phyloP scores from a whole-genome alignment of 345 rosid species.

The Schrenkiella parvula region DNA sequence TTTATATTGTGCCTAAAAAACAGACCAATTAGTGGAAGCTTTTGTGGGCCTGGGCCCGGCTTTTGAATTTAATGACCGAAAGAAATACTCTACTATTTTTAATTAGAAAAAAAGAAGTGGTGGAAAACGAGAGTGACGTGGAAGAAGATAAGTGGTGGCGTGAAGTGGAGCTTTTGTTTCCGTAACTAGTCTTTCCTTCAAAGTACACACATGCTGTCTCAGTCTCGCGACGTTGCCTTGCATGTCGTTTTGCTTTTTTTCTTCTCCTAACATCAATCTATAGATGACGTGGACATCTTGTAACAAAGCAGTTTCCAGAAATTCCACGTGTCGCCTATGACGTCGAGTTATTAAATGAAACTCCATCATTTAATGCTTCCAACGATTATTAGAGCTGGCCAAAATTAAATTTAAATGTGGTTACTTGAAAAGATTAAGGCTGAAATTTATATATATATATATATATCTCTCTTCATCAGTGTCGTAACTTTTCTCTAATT shows the following conservation, averaged over 20 bases:
- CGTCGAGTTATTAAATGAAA: not conserved
- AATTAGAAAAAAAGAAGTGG: slow-evolving; percentile 14
- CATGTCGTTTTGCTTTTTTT: slow-evolving; percentile 26
- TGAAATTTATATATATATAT: too few relatives aligned
- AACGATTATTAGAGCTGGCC: too few relatives aligned
- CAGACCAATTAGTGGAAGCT: slow-evolving; percentile 9
- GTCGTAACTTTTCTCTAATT: too few relatives aligned
- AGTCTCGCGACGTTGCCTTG: slow-evolving; percentile 26
- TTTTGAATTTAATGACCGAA: slow-evolving; percentile 1
- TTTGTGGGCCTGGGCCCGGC: slow-evolving; percentile 24
- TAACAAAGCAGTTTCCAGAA: slow-evolving; percentile 10
- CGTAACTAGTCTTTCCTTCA: slow-evolving; percentile 8
- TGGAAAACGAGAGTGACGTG: slow-evolving; percentile 29
- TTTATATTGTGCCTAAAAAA: not conserved
- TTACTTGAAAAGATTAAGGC: too few relatives aligned
- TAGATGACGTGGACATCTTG: slow-evolving; percentile 11
- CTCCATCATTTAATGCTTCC: not conserved
- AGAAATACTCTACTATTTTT: not conserved
- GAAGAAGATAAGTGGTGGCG: slow-evolving; percentile 34
- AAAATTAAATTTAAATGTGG: too few relatives aligned
- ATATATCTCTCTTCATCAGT: too few relatives aligned
- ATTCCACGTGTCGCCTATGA: slow-evolving; percentile 15
- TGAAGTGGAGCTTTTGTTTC: slow-evolving; percentile 19
- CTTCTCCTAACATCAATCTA: not conserved
- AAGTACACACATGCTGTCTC: slow-evolving; percentile 31